Conservation (phyloP, 352 stramenopile genomes). For the Globisporangium cederbergense region DNA sequence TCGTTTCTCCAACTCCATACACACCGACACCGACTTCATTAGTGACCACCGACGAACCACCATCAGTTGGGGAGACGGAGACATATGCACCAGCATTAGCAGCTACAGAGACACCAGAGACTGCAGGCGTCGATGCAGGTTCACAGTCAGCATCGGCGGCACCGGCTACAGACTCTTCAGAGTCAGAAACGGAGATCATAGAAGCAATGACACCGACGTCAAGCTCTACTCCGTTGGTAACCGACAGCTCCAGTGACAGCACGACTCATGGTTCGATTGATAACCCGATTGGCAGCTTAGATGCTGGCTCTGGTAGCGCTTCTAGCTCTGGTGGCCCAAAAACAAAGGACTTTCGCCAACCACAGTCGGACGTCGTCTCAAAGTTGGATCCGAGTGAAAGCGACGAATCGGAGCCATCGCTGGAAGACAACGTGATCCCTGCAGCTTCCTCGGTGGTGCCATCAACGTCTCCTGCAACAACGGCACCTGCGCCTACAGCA, state of each 20-base stretch:
- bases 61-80: conserved; percentile 1
- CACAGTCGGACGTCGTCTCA: conserved; percentile 6
- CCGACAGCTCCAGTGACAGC: conserved; percentile 1
- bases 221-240: background rate
- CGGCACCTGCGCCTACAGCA: background rate
- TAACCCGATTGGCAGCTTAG: background rate
- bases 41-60: background rate
- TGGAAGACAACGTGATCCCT: conserved; percentile 15
- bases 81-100: background rate
- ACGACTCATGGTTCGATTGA: background rate
- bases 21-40: background rate
- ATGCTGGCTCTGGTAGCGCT: background rate
- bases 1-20: background rate
- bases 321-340: background rate
- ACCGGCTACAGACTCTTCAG: background rate
- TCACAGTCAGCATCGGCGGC: conserved; percentile 7
- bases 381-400: conserved; percentile 5
- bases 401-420: background rate
- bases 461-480: background rate
- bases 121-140: background rate
- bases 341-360: background rate
- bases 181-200: conserved; percentile 2
- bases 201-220: conserved; percentile 1
- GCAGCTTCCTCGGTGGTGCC: conserved; percentile 1
- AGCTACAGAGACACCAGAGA: background rate